Base-by-base conservation (phyloP, 2,329 filamentous ascomycete species). In the Teratosphaeria destructans region DNA sequence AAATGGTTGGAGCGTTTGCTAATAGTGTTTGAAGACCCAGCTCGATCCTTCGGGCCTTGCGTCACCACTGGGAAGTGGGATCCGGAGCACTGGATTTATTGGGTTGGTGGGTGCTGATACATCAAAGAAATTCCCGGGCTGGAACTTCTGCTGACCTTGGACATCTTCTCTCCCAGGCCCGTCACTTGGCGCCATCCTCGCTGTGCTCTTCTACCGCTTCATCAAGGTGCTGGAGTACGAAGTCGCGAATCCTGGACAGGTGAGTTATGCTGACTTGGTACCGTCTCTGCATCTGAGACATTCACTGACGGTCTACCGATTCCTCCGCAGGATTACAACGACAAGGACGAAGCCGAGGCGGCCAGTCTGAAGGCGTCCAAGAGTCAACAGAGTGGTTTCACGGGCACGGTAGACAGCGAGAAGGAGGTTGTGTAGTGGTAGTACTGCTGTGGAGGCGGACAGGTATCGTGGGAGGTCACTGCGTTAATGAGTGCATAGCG, bases 221-320 rank as follows among this genome's bases (percentile, higher is more conserved):
- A 72, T 76, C 59, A 76, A 74, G 64, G 63, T 67, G 16, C 69
- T 74, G 14, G 74, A 76, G 57, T 76, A 76, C 55, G 66, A 76
- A 64, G 75, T 73, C n/a, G 73, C 74, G 7, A 76, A 77, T 54
- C 73, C 73, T 1, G 63, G 61, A 1, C 64, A 67, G 56, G 65
- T 12, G 11, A 39, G 29, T 32, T 2, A 32, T 32, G 29, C 5
- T 32, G 29, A 32, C 2, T 32, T 32, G 29, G 29, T 5, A 32
- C 29, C 7, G 2, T 32, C 29, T 32, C 23, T 32, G 29, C 29
- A 7, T 32, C 29, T 3, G 29, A 32, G 29, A 32, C 29, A 32
- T 3, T 32, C 16, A 39, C 37, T 39, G 37, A 39, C 37, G 29
- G 29, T 32, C 29, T 32, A 32, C 16, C 37, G 12, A 12, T 12